A percentile compares a stretch with the other conserved stretches of the same genome.
These are phyloP conservation scores for Phytopythium ostracodes DNA, from an alignment of 352 stramenopile species.

Conservation along the genomic window DNA sequence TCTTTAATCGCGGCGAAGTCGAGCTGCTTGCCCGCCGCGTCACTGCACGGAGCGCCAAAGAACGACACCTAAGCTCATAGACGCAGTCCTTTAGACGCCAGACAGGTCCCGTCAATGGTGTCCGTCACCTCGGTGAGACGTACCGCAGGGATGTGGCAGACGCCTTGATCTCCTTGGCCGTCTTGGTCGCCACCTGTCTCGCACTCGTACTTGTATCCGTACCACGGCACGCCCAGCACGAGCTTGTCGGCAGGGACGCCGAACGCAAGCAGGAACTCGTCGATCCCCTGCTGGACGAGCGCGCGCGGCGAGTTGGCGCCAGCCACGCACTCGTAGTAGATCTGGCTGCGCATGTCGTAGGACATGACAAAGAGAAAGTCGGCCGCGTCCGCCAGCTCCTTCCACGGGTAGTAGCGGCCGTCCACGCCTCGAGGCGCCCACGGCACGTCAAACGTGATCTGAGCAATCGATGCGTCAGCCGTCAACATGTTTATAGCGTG, in stretches of 20 bases:
- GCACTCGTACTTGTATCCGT: slow-evolving; percentile 88
- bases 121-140: not conserved
- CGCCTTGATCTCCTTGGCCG: not conserved
- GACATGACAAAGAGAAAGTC: slow-evolving; percentile 93
- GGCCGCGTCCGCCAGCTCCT: slow-evolving; percentile 44
- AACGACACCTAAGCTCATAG: slow-evolving; percentile 34
- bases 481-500: slow-evolving; percentile 4
- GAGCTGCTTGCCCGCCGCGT: slow-evolving; percentile 60
- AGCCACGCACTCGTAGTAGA: slow-evolving; percentile 88
- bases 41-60: slow-evolving; percentile 72
- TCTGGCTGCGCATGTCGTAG: slow-evolving; percentile 92
- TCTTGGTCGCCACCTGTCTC: not conserved
- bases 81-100: not conserved
- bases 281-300: slow-evolving; percentile 66
- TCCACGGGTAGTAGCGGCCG: slow-evolving; percentile 81
- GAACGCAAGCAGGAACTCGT: slow-evolving; percentile 68
- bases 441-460: slow-evolving; percentile 83
- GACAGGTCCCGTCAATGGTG: not conserved
- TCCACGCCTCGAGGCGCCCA: slow-evolving; percentile 78
- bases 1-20: slow-evolving; percentile 50
- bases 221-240: slow-evolving; percentile 89
- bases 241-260: slow-evolving; percentile 67
- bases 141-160: slow-evolving; percentile 30
- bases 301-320: slow-evolving; percentile 78
- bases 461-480: not conserved